Base-by-base conservation (phyloP, 129 eudicot genomes). In the Ambrosia trifida region DNA sequence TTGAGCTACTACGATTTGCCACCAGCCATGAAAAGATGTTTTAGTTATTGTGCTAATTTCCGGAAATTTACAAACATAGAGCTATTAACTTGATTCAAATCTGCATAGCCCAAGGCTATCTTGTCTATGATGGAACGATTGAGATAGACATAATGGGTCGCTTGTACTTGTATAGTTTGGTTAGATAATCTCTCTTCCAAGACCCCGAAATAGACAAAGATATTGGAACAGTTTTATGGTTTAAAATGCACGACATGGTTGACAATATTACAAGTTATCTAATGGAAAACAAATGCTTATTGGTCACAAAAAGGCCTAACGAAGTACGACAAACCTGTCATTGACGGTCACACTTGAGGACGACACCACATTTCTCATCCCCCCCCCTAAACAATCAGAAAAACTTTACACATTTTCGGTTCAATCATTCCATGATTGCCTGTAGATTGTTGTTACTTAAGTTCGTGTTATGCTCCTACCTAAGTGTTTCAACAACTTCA, bases 41-140 rank as follows among this genome's bases (percentile, higher is more conserved):
- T 62, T 36, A 33, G 68, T 36, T 62, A 62, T 36, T 62, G 68
- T 62, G 68, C 68, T 62, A 62, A 62, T 41, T 36, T 62, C 28
- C 47, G 47, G 7, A 62, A 62, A 36, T 46, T 17, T 14, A 33
- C 47, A 62, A 62, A 36, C 12, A 65, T 41, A 65, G 36, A 65
- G 36, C 70, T 30, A 36, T 43, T 65, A 65, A 65, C 70, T 43
- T 65, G 70, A 65, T 43, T 65, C 70, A 65, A 44, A 11, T 65
- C 9, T 65, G 70, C 53, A 65, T 65, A 4, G 16, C 36, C 53
- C 70, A 65, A 65, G 70, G 70, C 53, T 65, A 5, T 20, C 70
- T n/a, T n/a, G n/a, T 19, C 11, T 44, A 49, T 1, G 54, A 43
- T 43, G 36, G 6, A 43, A 10, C 7, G 5, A 16, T 13, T 44